phyloP scores from a whole-genome alignment of 306 rosid species.

The Sphenostylis stenocarpa region DNA sequence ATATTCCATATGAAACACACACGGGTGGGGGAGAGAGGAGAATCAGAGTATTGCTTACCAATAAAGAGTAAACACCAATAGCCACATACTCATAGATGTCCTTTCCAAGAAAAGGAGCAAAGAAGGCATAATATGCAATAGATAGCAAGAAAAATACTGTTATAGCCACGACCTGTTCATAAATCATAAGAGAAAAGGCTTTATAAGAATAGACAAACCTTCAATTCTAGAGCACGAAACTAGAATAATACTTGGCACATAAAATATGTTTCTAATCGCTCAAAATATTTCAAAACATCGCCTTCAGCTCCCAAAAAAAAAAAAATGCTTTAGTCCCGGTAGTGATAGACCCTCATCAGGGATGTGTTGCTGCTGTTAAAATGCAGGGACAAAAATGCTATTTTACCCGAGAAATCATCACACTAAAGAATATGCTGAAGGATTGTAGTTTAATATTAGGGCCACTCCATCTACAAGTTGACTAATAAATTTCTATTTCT shows the following conservation, averaged over 20 bases:
- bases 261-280: background rate
- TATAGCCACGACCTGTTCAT: slow-evolving; percentile 76
- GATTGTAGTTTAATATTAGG: background rate
- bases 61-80: slow-evolving; percentile 64
- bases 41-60: slow-evolving; percentile 48
- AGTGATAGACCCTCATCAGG: background rate
- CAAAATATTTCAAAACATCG: background rate
- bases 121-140: slow-evolving; percentile 77
- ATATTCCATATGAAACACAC: background rate
- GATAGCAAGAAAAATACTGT: slow-evolving; percentile 78
- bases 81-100: slow-evolving; percentile 59
- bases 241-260: background rate
- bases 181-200: slow-evolving; percentile 14
- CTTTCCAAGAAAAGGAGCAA: slow-evolving; percentile 74
- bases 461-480: background rate
- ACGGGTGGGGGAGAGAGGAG: background rate
- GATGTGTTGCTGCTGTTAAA: background rate
- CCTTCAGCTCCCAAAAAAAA: background rate
- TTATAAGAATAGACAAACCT: slow-evolving; percentile 22
- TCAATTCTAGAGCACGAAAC: background rate
- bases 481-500: background rate
- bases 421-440: slow-evolving; percentile 4
- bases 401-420: background rate
- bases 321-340: background rate
- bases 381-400: background rate